Evolutionary conservation across 495 filamentous ascomycete species (phyloP), one percentile per base, ranked within the genome.

Genomic region (Tetracladium setigerum): DNA sequence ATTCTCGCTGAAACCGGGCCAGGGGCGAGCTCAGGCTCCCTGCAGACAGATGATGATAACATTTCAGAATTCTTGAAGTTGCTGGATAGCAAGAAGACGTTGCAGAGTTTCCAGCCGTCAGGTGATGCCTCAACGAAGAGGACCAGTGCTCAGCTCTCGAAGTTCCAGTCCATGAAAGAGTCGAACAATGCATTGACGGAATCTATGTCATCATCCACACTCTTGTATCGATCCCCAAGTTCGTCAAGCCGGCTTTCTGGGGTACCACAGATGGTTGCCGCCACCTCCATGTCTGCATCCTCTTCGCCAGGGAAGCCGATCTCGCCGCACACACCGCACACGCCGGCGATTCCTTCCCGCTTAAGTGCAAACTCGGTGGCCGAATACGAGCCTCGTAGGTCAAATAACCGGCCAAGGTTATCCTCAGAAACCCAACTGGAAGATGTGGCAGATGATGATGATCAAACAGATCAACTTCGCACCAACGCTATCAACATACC

Each of bases 281-380:
- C 84, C 0, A 85, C 84, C 14, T 86, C 85, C n/a, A 73, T 86
- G 37, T 94, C 89, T 10, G 81, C 83, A 1, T 85, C 87, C 4
- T 90, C 90, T 2, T 94, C 89, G 3, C 89, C 87, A 6, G 89
- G 89, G 44, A 97, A 95, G 54, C 88, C 91, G 1, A 74, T 95
- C 38, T 95, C 88, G 2, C 90, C 90, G 10, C 90, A 95, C 62
- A 95, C 90, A 0, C 91, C 91, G 8, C 91, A 95, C 56, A 95
- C 88, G 5, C 90, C 91, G 4, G 88, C 90, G 14, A 86, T 95
- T 38, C 89, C 90, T 30, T 95, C 89, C 15, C 79, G 91, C n/a
- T 65, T 97, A 37, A 94, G 87, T 60, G 89, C 89, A 53, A 84
- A 88, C 56, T 89, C 84, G 44, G 85, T 87, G 42, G 79, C 84